Evolutionary conservation across 163 green algal genomes (phyloP), one percentile per base, ranked within the genome.

Genomic region (Trebouxiophyceae sp.): DNA sequence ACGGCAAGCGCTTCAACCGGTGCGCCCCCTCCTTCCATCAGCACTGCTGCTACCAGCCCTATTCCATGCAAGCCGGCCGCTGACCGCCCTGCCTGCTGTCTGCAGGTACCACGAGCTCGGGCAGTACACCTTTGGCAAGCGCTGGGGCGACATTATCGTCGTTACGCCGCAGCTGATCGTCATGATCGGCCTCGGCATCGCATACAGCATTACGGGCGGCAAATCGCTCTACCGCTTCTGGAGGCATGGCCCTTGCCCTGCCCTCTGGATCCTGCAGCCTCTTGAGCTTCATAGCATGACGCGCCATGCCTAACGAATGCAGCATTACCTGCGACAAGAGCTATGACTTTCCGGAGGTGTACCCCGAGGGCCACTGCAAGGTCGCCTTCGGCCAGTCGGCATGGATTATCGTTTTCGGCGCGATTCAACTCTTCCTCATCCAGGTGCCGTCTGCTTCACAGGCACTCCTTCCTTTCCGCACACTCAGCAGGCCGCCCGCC

Each of bases 71-170:
- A n/a, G n/a, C n/a, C n/a, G n/a, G n/a, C n/a, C n/a, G n/a, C n/a
- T n/a, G n/a, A n/a, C n/a, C n/a, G n/a, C n/a, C n/a, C n/a, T n/a
- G n/a, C n/a, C n/a, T n/a, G n/a, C n/a, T n/a, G n/a, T n/a, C n/a
- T n/a, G n/a, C n/a, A n/a, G n/a, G 5, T 77, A 77, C 50, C 70
- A 72, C 58, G 70, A 77, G 54, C 54, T 77, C n/a, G 60, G 60
- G n/a, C 63, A 75, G 26, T 67, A 60, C 50, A 47, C 66, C 20
- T 67, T 72, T 55, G 59, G 66, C 39, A 50, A 50, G 19, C 39
- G 12, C 39, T 50, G 12, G 39, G 12, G 12, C 39, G 19, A 50
- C 12, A 50, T 50, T 50, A 46, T 50, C 19, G 57, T 63, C 3
- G 28, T 63, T 24, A 20, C 23, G 19, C 6, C 23, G 50, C 12